Conservation (phyloP, 192 early-diverging fungal genomes). For the Backusella morwellensis region DNA sequence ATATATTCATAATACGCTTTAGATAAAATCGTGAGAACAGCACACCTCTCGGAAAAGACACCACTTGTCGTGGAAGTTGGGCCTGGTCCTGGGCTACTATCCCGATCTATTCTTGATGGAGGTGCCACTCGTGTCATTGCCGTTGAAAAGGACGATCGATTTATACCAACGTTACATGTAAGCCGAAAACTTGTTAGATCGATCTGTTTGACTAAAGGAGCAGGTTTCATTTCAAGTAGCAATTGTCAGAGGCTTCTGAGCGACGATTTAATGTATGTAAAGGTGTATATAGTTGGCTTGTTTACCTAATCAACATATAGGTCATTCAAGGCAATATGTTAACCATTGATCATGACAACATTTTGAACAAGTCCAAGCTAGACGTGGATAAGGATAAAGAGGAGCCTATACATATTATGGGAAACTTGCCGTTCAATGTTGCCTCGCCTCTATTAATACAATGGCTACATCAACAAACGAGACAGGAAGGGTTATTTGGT, state of each 20-base stretch:
- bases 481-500: slow-evolving; percentile 59
- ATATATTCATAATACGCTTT: not conserved
- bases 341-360: slow-evolving; percentile 47
- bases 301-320: not conserved
- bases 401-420: slow-evolving; percentile 59
- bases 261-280: slow-evolving; percentile 44
- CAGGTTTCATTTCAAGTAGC: slow-evolving; percentile 31
- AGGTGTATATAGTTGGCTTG: not conserved
- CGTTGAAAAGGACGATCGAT: slow-evolving; percentile 72
- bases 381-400: not conserved
- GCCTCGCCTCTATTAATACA: slow-evolving; percentile 70
- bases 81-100: slow-evolving; percentile 75
- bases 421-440: slow-evolving; percentile 79
- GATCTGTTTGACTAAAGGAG: not conserved
- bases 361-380: slow-evolving; percentile 40
- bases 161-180: slow-evolving; percentile 62
- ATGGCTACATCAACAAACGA: slow-evolving; percentile 63
- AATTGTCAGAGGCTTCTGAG: slow-evolving; percentile 67
- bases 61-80: slow-evolving; percentile 75
- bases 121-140: slow-evolving; percentile 63
- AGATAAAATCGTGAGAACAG: slow-evolving; percentile 67
- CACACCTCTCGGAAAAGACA: slow-evolving; percentile 53
- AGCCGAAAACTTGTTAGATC: not conserved
- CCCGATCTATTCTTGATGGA: slow-evolving; percentile 71
- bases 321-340: slow-evolving; percentile 69